phyloP scores from a whole-genome alignment of 441 rosid genomes.

The Populus tomentosa region DNA sequence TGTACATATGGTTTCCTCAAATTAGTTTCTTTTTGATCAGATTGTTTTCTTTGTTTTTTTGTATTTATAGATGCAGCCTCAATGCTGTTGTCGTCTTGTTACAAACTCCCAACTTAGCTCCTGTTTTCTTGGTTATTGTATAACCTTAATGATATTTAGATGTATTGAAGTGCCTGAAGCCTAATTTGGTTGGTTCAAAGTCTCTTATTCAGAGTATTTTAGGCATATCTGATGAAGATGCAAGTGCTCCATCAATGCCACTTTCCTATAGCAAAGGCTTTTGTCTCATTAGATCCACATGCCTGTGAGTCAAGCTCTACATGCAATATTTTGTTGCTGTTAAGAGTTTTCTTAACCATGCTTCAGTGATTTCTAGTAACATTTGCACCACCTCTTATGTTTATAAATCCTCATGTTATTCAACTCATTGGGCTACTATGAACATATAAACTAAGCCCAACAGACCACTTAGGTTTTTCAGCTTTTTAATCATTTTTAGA shows the following conservation, averaged over 20 bases:
- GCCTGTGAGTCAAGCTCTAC: conserved; percentile 63
- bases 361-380: neutral
- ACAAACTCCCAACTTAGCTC: conserved; percentile 28
- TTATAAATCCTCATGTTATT: neutral
- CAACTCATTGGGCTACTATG: neutral
- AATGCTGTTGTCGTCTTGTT: conserved; percentile 37
- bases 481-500: neutral
- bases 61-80: conserved; percentile 34
- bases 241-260: conserved; percentile 31
- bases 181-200: conserved; percentile 44
- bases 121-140: conserved; percentile 3
- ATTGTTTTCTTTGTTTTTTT: conserved; percentile 9
- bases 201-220: conserved; percentile 52
- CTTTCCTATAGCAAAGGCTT: conserved; percentile 40
- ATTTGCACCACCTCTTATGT: neutral
- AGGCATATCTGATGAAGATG: conserved; percentile 41
- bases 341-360: neutral
- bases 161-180: conserved; percentile 37
- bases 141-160: conserved; percentile 57
- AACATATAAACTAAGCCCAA: neutral
- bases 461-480: neutral
- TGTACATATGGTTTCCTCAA: neutral
- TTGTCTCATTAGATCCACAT: conserved; percentile 48
- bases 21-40: neutral
- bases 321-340: neutral